phyloP scores from a whole-genome alignment of 495 filamentous ascomycete genomes.

The Bacidia rubella region DNA sequence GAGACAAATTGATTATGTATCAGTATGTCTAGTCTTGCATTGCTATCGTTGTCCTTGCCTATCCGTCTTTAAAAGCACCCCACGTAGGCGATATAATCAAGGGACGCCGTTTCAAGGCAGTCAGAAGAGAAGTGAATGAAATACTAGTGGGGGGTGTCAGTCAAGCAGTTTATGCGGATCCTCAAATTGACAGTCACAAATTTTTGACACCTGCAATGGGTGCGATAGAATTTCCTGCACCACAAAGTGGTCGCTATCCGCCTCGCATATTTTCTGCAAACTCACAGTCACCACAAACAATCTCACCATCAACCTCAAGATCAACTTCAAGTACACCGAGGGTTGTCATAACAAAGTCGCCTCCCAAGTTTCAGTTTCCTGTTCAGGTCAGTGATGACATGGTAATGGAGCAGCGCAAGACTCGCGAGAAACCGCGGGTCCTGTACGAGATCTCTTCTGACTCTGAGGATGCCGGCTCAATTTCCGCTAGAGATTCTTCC shows the following conservation, averaged over 20 bases:
- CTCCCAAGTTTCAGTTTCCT: not conserved
- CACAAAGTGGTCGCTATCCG: not conserved
- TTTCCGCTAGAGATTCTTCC: slow-evolving; percentile 7
- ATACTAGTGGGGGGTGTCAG: too few relatives aligned
- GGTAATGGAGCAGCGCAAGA: not conserved
- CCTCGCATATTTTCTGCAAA: not conserved
- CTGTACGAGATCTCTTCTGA: slow-evolving; percentile 19
- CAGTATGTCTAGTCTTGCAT: too few relatives aligned
- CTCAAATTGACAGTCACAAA: too few relatives aligned
- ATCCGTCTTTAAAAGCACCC: too few relatives aligned
- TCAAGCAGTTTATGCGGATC: too few relatives aligned
- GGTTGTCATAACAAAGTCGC: not conserved
- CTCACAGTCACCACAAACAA: too few relatives aligned
- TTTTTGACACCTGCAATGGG: not conserved
- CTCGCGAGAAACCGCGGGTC: slow-evolving; percentile 4
- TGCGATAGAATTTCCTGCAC: not conserved
- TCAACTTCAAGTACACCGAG: not conserved
- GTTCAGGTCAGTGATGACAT: not conserved
- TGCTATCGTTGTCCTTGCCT: too few relatives aligned
- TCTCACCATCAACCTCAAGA: not conserved
- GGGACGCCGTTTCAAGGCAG: too few relatives aligned
- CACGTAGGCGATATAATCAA: too few relatives aligned
- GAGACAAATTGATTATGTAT: not conserved
- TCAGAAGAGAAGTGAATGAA: too few relatives aligned
- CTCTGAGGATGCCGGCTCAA: slow-evolving; percentile 4